Percentiles rank a stretch among this genome's conserved stretches.
phyloP scores from a whole-genome alignment of 768 basidiomycete species.

The Sutorius australiensis region DNA sequence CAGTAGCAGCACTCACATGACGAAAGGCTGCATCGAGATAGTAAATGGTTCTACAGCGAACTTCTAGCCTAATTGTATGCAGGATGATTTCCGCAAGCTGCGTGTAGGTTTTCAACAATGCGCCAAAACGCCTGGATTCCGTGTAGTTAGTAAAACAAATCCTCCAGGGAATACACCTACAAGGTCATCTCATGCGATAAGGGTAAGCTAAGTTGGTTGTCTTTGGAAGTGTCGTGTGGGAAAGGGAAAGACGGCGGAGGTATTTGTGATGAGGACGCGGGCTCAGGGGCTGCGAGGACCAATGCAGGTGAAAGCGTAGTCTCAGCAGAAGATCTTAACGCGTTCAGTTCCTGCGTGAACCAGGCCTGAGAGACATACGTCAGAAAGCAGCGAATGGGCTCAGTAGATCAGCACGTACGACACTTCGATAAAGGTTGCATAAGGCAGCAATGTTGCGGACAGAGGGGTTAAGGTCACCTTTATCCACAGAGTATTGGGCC shows the following conservation, averaged over 20 bases:
- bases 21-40: slow-evolving; percentile 78
- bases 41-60: slow-evolving; percentile 79
- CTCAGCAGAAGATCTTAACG: slow-evolving; percentile 60
- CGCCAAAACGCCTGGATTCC: slow-evolving; percentile 75
- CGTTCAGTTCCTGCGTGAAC: slow-evolving; percentile 72
- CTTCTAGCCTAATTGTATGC: slow-evolving; percentile 82
- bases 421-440: slow-evolving; percentile 78
- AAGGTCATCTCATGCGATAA: slow-evolving; percentile 86
- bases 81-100: slow-evolving; percentile 85
- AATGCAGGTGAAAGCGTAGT: slow-evolving; percentile 47
- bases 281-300: slow-evolving; percentile 40
- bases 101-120: slow-evolving; percentile 84
- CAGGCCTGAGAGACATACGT: slow-evolving; percentile 54
- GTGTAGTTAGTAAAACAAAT: slow-evolving; percentile 2
- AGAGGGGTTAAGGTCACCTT: slow-evolving; percentile 67
- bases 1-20: slow-evolving; percentile 45
- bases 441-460: slow-evolving; percentile 69
- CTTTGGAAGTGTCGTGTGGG: slow-evolving; percentile 33
- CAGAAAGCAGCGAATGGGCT: slow-evolving; percentile 4
- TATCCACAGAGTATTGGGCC: slow-evolving; percentile 48
- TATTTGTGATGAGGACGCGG: slow-evolving; percentile 38
- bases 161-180: slow-evolving; percentile 44
- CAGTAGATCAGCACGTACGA: slow-evolving; percentile 50
- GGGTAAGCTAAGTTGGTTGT: slow-evolving; percentile 62
- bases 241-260: slow-evolving; percentile 47